A percentile compares a stretch with the other conserved stretches of the same genome.
Evolutionary conservation across 805 yeast genomes (phyloP).

Genomic region (Wickerhamiella sorbophila): DNA sequence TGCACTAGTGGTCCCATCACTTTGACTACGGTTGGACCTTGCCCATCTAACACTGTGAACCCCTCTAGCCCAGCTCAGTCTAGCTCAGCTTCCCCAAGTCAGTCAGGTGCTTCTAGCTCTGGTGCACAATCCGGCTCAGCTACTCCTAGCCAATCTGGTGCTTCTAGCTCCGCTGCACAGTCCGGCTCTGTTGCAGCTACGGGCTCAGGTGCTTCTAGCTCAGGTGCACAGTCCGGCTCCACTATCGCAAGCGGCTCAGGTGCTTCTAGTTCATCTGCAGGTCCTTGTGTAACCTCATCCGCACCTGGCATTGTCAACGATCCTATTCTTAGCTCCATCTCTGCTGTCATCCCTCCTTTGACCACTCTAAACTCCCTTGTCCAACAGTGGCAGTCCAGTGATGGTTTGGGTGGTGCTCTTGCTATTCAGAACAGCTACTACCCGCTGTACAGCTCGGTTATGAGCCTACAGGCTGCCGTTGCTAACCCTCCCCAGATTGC

Average conservation of each 20-base stretch:
- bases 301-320: not conserved
- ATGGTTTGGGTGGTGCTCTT: conserved; percentile 22
- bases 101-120: conserved; percentile 32
- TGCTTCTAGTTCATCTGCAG: not conserved
- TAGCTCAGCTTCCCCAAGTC: conserved; percentile 39
- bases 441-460: conserved; percentile 14
- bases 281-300: not conserved
- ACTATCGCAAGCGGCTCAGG: not conserved
- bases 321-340: not conserved
- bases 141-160: conserved; percentile 36
- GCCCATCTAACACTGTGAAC: not conserved
- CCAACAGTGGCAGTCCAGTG: conserved; percentile 8
- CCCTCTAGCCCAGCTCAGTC: no score
- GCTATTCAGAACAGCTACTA: conserved; percentile 19
- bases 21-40: not conserved
- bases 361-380: conserved; percentile 7
- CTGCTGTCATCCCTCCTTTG: not conserved
- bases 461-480: conserved; percentile 7
- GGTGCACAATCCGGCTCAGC: conserved; percentile 2
- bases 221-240: not conserved
- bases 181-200: not conserved
- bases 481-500: conserved; percentile 8
- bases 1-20: no score
- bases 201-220: not conserved
- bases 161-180: not conserved